These are phyloP conservation scores for Paecilomyces sp. DNA, from an alignment of 2,329 filamentous ascomycete genomes.

Conservation along the genomic window DNA sequence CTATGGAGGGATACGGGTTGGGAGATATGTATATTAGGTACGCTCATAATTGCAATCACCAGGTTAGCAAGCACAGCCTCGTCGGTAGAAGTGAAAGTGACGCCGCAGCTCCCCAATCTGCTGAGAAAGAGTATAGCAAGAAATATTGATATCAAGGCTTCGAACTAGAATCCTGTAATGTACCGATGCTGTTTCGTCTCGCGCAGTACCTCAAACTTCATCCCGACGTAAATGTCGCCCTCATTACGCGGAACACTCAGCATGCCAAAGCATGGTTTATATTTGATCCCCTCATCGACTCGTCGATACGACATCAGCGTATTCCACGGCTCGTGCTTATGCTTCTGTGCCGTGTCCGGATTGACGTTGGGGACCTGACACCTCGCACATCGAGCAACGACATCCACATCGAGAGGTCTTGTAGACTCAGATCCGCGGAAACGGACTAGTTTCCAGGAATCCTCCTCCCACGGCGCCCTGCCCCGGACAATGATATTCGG, in stretches of 20 bases:
- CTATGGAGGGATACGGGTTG: not conserved
- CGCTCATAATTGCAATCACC: no score
- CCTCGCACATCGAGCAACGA: conserved; percentile 52
- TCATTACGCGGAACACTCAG: conserved; percentile 52
- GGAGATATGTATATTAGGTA: not conserved
- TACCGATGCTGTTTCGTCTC: conserved; percentile 53
- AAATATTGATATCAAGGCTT: not conserved
- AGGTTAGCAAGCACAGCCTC: no score
- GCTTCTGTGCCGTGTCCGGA: conserved; percentile 53
- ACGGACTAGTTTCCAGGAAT: conserved; percentile 55
- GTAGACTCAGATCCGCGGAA: conserved; percentile 7
- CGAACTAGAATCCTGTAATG: conserved; percentile 31
- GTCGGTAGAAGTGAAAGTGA: no score
- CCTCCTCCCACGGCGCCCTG: conserved; percentile 53
- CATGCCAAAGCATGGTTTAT: conserved; percentile 63
- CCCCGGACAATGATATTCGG: conserved; percentile 58
- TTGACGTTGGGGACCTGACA: conserved; percentile 61
- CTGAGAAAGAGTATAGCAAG: no score
- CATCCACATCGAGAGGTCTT: conserved; percentile 45
- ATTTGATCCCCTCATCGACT: conserved; percentile 54
- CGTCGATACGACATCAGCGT: conserved; percentile 54
- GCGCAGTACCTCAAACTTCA: conserved; percentile 51
- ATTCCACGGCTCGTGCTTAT: conserved; percentile 56
- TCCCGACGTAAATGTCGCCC: conserved; percentile 50
- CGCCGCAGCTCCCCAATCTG: no score